phyloP scores from a whole-genome alignment of 176 grass and related monocot species.

The Paspalum vaginatum region DNA sequence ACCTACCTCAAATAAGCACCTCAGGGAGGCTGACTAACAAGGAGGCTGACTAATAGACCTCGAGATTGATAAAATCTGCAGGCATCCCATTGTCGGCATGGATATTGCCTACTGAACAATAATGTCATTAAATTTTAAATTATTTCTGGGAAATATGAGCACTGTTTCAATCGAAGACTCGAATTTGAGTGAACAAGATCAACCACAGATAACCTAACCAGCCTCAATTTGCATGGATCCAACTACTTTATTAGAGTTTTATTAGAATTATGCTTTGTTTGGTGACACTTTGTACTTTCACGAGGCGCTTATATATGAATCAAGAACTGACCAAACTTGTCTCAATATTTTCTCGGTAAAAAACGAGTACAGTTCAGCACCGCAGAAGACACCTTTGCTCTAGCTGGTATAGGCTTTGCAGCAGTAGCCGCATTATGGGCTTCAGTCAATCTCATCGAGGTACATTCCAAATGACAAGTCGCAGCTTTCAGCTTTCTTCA shows the following conservation, averaged over 20 bases:
- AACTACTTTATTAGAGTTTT: background rate
- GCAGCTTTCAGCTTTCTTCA: background rate
- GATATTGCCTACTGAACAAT: no score
- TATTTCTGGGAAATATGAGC: no score
- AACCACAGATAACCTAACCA: no score
- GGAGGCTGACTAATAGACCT: no score
- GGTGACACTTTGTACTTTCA: background rate
- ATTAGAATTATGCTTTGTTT: slow-evolving; percentile 4
- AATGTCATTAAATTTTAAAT: no score
- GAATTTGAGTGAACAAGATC: no score
- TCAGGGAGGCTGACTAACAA: no score
- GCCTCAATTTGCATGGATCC: background rate
- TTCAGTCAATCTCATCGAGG: slow-evolving; percentile 63
- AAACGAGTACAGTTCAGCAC: slow-evolving; percentile 55
- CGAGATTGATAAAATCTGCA: no score
- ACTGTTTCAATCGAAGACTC: no score
- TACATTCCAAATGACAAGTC: slow-evolving; percentile 31
- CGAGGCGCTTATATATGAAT: background rate
- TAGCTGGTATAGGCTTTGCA: slow-evolving; percentile 82
- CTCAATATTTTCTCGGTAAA: background rate
- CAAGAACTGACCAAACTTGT: background rate
- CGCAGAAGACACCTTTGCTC: slow-evolving; percentile 76
- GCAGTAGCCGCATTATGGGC: slow-evolving; percentile 77
- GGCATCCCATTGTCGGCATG: no score
- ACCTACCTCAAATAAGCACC: no score